phyloP scores from a whole-genome alignment of 352 stramenopile genomes.

The Pythium grandisporangium region DNA sequence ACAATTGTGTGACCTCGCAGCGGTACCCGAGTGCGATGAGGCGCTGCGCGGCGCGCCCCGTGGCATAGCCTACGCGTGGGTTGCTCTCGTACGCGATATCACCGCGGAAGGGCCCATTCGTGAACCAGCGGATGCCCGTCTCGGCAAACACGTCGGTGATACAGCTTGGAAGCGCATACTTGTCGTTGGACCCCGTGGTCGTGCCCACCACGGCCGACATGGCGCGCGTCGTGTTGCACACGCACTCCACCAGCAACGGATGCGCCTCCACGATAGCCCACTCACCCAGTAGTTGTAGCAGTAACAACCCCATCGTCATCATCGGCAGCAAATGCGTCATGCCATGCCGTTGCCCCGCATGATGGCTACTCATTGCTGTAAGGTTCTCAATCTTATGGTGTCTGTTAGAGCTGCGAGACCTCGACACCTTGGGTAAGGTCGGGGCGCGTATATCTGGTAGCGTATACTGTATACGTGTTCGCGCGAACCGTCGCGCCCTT shows the following conservation, averaged over 20 bases:
- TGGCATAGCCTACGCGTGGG: constrained; percentile 22
- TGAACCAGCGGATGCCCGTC: constrained; percentile 76
- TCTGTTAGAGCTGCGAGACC: too few relatives aligned
- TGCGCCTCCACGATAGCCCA: too few relatives aligned
- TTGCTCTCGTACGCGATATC: constrained; percentile 55
- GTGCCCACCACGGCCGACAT: constrained; percentile 42
- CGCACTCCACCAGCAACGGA: constrained; percentile 62
- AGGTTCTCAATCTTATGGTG: too few relatives aligned
- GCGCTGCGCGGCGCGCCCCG: constrained; percentile 44
- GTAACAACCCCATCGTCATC: too few relatives aligned
- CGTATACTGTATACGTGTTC: too few relatives aligned
- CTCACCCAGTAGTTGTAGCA: neutral
- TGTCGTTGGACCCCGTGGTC: constrained; percentile 33
- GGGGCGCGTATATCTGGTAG: too few relatives aligned
- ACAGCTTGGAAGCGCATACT: constrained; percentile 50
- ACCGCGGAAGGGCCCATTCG: constrained; percentile 47
- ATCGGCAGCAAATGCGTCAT: too few relatives aligned
- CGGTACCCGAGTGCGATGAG: constrained; percentile 64
- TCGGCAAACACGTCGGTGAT: constrained; percentile 76
- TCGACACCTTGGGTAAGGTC: too few relatives aligned
- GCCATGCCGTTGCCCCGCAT: too few relatives aligned
- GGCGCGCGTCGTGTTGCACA: constrained; percentile 62
- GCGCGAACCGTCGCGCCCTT: too few relatives aligned
- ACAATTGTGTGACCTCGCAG: constrained; percentile 57
- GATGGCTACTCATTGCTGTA: too few relatives aligned